Evolutionary conservation across 306 rosid genomes (phyloP).

Genomic region (Morella rubra): DNA sequence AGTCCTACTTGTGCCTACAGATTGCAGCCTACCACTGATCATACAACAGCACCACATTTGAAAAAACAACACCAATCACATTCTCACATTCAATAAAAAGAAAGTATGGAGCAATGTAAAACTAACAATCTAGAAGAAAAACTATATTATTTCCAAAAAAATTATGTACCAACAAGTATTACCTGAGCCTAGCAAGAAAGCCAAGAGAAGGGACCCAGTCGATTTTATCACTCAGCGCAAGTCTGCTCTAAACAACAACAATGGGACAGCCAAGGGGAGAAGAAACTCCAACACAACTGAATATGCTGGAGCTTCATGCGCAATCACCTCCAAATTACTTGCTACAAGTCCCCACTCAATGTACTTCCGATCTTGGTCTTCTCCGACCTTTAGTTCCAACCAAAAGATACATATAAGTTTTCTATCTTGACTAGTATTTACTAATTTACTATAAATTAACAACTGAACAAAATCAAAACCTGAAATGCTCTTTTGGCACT

Average conservation of each 20-base stretch:
- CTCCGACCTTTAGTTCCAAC: slow-evolving; percentile 51
- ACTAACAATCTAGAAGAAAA: too few relatives aligned
- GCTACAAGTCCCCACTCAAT: slow-evolving; percentile 76
- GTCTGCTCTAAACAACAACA: slow-evolving; percentile 73
- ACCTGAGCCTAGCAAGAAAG: too few relatives aligned
- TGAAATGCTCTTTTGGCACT: background rate
- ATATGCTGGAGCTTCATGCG: slow-evolving; percentile 53
- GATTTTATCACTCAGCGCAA: slow-evolving; percentile 65
- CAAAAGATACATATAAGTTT: background rate
- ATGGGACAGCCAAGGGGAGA: slow-evolving; percentile 65
- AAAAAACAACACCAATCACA: too few relatives aligned
- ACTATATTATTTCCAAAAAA: too few relatives aligned
- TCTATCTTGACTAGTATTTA: background rate
- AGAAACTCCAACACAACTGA: slow-evolving; percentile 51
- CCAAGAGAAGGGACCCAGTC: too few relatives aligned
- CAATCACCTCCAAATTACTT: slow-evolving; percentile 60
- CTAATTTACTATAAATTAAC: background rate
- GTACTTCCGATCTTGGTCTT: slow-evolving; percentile 66
- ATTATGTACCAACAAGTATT: too few relatives aligned
- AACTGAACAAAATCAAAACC: background rate
- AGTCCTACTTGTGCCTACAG: too few relatives aligned
- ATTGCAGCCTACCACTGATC: too few relatives aligned
- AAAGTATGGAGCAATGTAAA: too few relatives aligned
- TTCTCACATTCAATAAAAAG: too few relatives aligned
- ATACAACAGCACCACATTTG: too few relatives aligned